Percentiles rank a stretch among this genome's conserved stretches.
Conservation (phyloP, 2,329 filamentous ascomycete genomes). For the Xylariales sp. region DNA sequence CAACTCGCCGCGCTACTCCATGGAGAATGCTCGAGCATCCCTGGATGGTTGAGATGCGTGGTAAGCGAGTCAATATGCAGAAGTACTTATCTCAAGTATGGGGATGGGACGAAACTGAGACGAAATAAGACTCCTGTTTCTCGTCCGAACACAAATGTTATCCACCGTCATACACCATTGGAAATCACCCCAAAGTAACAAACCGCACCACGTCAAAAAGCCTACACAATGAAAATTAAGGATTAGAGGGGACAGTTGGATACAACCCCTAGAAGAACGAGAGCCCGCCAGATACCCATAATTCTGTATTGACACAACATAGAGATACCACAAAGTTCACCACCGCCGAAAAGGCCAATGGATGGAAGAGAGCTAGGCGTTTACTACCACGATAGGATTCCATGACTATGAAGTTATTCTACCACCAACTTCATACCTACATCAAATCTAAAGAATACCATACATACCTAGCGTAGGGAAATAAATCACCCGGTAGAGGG, state of each 20-base stretch:
- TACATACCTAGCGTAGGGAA: constrained; percentile 1
- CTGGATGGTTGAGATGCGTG: constrained; percentile 97
- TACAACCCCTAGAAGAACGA: constrained; percentile 10
- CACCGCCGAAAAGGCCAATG: constrained; percentile 10
- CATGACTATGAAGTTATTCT: constrained; percentile 9
- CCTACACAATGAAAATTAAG: constrained; percentile 5
- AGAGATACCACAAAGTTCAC: constrained; percentile 24
- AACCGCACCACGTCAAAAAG: not conserved
- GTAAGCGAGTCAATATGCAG: constrained; percentile 97
- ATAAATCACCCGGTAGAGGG: constrained; percentile 1
- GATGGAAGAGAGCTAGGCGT: constrained; percentile 3
- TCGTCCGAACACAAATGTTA: not conserved
- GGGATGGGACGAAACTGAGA: constrained; percentile 83
- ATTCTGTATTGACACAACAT: constrained; percentile 23
- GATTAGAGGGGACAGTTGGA: constrained; percentile 10
- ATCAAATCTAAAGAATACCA: constrained; percentile 10
- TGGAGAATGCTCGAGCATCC: constrained; percentile 99
- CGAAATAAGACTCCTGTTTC: constrained; percentile 24
- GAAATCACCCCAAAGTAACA: not conserved
- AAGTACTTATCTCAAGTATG: constrained; percentile 94
- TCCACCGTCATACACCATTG: not conserved
- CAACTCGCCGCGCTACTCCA: constrained; percentile 85
- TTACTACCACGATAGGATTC: not conserved
- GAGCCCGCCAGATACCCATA: not conserved
- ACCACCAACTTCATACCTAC: constrained; percentile 4